A percentile compares a stretch with the other conserved stretches of the same genome.
These are phyloP conservation scores for Leccinum pseudoinsigne DNA, from an alignment of 1,284 basidiomycete genomes.

Conservation along the genomic window DNA sequence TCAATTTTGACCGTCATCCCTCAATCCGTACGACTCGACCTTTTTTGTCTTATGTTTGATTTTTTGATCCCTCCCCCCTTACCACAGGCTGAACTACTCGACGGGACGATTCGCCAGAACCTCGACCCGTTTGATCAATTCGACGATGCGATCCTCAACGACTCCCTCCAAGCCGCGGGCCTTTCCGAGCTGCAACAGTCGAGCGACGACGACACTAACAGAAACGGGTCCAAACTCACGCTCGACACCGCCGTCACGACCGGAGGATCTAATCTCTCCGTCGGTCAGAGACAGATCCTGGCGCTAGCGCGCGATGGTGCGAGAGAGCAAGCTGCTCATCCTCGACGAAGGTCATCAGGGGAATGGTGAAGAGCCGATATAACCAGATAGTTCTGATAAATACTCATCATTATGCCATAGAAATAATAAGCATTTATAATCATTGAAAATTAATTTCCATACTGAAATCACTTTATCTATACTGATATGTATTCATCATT, in stretches of 20 bases:
- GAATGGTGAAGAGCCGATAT: too few species aligned
- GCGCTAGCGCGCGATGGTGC: conserved; percentile 43
- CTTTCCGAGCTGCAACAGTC: conserved; percentile 53
- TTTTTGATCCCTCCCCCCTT: too few species aligned
- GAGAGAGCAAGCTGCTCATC: conserved; percentile 33
- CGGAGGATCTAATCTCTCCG: conserved; percentile 65
- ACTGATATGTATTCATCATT: too few species aligned
- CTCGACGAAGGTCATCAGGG: conserved; percentile 33
- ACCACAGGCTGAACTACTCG: conserved; percentile 58
- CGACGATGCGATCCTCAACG: conserved; percentile 63
- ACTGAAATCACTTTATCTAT: too few species aligned
- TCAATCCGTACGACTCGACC: conserved; percentile 41
- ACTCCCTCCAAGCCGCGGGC: conserved; percentile 53
- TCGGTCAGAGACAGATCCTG: conserved; percentile 70
- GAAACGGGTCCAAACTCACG: conserved; percentile 17
- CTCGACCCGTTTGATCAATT: conserved; percentile 73
- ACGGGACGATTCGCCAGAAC: conserved; percentile 56
- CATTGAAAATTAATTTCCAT: too few species aligned
- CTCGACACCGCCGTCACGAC: conserved; percentile 46
- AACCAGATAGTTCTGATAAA: too few species aligned
- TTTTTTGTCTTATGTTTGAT: too few species aligned
- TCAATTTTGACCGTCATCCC: conserved; percentile 65
- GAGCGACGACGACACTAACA: conserved; percentile 2
- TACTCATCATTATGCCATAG: too few species aligned
- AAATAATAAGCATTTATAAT: too few species aligned